Conservation (phyloP, 441 rosid species). For the Metrosideros polymorpha region DNA sequence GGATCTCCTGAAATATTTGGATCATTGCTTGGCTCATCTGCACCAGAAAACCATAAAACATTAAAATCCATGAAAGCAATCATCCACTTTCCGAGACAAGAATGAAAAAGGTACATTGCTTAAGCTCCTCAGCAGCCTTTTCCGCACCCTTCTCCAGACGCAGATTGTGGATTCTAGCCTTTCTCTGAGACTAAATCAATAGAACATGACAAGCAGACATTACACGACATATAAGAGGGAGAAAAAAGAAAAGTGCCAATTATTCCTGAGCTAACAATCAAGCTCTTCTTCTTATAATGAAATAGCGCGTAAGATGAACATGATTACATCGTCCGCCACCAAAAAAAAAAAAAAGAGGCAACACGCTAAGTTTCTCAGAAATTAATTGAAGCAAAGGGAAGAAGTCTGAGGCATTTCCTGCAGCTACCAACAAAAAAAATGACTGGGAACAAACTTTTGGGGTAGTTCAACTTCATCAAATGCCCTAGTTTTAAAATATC, state of each 20-base stretch:
- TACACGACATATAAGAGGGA: not conserved
- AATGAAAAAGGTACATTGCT: constrained; percentile 40
- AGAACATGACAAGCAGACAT: not conserved
- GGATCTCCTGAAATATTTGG: constrained; percentile 85
- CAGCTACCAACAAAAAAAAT: not conserved
- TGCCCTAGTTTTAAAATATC: not conserved
- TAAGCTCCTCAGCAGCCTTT: constrained; percentile 76
- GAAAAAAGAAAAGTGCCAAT: not conserved
- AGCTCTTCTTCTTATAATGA: not conserved
- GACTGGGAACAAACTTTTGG: not conserved
- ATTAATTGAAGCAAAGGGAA: not conserved
- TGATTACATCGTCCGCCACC: not conserved
- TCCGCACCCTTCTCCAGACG: constrained; percentile 79
- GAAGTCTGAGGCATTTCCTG: not conserved
- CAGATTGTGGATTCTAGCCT: constrained; percentile 64
- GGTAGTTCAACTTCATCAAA: not conserved
- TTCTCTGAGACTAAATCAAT: constrained; percentile 47
- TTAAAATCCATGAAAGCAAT: not conserved
- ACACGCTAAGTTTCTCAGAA: not conserved
- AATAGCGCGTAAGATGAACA: not conserved
- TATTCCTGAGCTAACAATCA: not conserved
- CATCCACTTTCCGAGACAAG: not conserved
- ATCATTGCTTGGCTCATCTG: constrained; percentile 81
- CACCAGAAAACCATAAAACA: not conserved
- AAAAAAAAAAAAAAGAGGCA: not conserved